A percentile compares a stretch with the other conserved stretches of the same genome.
phyloP scores from a whole-genome alignment of 2,329 filamentous ascomycete species.

The Colletotrichum tanaceti region DNA sequence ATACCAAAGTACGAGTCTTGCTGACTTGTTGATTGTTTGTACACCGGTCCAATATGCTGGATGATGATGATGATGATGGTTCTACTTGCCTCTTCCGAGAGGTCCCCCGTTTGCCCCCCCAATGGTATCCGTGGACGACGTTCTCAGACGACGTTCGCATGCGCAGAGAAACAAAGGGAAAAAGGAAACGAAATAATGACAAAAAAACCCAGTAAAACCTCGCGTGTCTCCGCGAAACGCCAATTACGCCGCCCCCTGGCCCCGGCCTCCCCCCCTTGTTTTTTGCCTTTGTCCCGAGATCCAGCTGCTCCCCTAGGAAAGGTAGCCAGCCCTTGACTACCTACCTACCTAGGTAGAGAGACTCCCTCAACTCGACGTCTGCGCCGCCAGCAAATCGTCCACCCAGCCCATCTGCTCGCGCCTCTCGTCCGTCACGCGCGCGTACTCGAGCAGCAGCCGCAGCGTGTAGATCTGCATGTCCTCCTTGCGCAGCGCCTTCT shows the following conservation, averaged over 20 bases:
- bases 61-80: not conserved
- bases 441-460: conserved; percentile 73
- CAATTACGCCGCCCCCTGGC: conserved; percentile 15
- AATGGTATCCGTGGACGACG: conserved; percentile 21
- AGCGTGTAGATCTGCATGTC: conserved; percentile 80
- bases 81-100: not conserved
- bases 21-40: not conserved
- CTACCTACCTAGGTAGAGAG: no score
- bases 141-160: not conserved
- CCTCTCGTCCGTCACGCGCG: conserved; percentile 63
- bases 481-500: conserved; percentile 73
- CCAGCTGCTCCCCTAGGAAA: not conserved
- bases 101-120: not conserved
- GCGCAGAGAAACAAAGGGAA: not conserved
- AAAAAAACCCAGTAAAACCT: not conserved
- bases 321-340: no score
- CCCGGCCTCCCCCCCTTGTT: no score
- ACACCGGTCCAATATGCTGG: conserved; percentile 16
- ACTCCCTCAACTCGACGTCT: conserved; percentile 15
- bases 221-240: not conserved
- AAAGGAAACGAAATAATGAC: no score
- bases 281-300: not conserved
- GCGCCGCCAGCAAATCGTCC: conserved; percentile 55
- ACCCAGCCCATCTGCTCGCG: conserved; percentile 68
- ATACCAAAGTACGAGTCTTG: not conserved